phyloP scores from a whole-genome alignment of 2,329 filamentous ascomycete genomes.

The Pseudogymnoascus sp. region DNA sequence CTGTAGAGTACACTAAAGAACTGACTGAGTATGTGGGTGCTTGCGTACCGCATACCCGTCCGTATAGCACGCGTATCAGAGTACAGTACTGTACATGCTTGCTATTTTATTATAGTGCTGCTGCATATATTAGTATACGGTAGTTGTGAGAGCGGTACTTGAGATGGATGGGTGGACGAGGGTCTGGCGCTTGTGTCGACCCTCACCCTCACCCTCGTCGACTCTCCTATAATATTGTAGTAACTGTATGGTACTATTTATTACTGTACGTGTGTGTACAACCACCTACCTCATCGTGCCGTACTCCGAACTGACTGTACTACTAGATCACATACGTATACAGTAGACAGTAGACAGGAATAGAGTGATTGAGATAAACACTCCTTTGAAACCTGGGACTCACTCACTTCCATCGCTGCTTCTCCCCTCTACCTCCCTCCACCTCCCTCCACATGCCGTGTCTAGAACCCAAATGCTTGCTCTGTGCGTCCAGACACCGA shows the following conservation, averaged over 20 bases:
- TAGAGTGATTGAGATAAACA: not conserved
- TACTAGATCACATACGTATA: not conserved
- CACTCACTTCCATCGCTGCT: not conserved
- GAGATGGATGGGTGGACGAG: not conserved
- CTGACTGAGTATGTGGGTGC: too few relatives aligned
- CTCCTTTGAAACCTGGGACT: not conserved
- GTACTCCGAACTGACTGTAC: not conserved
- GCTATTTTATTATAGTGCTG: too few relatives aligned
- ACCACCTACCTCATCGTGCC: not conserved
- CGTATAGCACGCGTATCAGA: not conserved
- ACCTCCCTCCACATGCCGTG: not conserved
- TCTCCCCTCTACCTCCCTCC: not conserved
- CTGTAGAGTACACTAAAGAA: too few relatives aligned
- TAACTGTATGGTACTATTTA: not conserved
- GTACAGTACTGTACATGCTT: too few relatives aligned
- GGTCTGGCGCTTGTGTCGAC: not conserved
- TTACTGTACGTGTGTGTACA: not conserved
- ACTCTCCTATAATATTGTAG: not conserved
- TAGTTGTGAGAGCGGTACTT: not conserved
- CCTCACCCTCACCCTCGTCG: not conserved
- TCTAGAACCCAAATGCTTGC: not conserved
- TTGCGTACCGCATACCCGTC: not conserved
- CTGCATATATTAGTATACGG: constrained; percentile 2
- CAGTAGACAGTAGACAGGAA: not conserved
- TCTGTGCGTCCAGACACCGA: too few relatives aligned